phyloP scores from a whole-genome alignment of 2,329 filamentous ascomycete species.

The Talaromyces islandicus region DNA sequence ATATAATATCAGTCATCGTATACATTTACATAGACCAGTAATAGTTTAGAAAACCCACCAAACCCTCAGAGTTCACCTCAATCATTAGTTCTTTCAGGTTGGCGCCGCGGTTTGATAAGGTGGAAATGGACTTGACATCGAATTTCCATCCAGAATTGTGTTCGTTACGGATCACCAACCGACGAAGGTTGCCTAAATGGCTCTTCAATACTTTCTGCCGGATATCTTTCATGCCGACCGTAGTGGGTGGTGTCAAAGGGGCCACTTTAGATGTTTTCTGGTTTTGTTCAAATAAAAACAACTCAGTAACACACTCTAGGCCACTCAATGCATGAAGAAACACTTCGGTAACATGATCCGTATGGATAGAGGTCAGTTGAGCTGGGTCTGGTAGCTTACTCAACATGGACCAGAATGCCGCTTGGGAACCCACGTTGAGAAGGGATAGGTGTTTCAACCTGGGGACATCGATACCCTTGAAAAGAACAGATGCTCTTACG shows the following conservation, averaged over 20 bases:
- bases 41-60: constrained; percentile 14
- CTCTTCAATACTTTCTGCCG: constrained; percentile 52
- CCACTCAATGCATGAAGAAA: constrained; percentile 46
- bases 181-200: constrained; percentile 50
- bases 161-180: constrained; percentile 58
- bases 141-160: constrained; percentile 49
- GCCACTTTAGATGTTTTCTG: constrained; percentile 45
- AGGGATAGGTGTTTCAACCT: constrained; percentile 54
- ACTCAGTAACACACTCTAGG: constrained; percentile 49
- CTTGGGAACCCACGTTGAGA: constrained; percentile 59
- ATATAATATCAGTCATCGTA: neutral
- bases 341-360: constrained; percentile 54
- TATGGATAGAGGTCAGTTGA: constrained; percentile 54
- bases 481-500: constrained; percentile 53
- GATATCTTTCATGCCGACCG: constrained; percentile 53
- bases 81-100: constrained; percentile 18
- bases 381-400: constrained; percentile 52
- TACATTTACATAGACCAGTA: neutral
- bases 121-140: constrained; percentile 11
- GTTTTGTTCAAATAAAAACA: constrained; percentile 55
- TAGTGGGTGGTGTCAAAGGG: constrained; percentile 47
- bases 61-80: constrained; percentile 13
- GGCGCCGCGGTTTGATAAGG: constrained; percentile 13
- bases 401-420: constrained; percentile 54
- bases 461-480: constrained; percentile 52